Evolutionary conservation across 192 early-diverging fungal genomes (phyloP).

Genomic region (Ambispora gerdemannii): DNA sequence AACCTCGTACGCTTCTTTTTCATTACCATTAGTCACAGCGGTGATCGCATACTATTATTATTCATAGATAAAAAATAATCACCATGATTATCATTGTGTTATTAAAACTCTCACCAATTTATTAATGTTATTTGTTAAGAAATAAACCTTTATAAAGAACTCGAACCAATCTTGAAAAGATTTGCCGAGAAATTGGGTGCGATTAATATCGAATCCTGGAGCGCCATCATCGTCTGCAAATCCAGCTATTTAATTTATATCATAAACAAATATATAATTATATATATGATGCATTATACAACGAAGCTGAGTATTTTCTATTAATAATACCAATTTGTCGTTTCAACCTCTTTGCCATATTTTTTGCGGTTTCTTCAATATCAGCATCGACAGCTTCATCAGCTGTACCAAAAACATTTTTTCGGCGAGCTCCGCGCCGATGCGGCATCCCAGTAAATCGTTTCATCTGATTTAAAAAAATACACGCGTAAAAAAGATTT

Average conservation of each 20-base stretch:
- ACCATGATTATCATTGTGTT: neutral
- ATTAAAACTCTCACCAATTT: neutral
- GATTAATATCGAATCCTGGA: neutral
- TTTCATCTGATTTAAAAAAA: constrained; percentile 14
- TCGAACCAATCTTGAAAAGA: constrained; percentile 62
- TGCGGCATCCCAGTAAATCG: constrained; percentile 3
- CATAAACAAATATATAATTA: neutral
- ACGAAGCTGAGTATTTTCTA: neutral
- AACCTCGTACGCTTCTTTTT: constrained; percentile 54
- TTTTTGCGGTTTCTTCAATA: constrained; percentile 36
- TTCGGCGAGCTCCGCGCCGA: constrained; percentile 10
- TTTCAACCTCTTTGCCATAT: constrained; percentile 41
- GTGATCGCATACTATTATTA: constrained; percentile 51
- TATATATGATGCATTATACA: neutral
- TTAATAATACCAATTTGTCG: constrained; percentile 33
- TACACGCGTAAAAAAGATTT: no score
- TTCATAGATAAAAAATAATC: neutral
- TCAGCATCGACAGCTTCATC: constrained; percentile 33
- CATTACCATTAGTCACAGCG: constrained; percentile 46
- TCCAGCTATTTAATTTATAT: neutral
- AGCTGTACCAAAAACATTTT: constrained; percentile 9
- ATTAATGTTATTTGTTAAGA: no score
- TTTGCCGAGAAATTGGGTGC: constrained; percentile 38
- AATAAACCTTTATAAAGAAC: constrained; percentile 62
- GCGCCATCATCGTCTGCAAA: neutral